Evolutionary conservation across 306 rosid species (phyloP).

Genomic region (Quercus berberidifolia): DNA sequence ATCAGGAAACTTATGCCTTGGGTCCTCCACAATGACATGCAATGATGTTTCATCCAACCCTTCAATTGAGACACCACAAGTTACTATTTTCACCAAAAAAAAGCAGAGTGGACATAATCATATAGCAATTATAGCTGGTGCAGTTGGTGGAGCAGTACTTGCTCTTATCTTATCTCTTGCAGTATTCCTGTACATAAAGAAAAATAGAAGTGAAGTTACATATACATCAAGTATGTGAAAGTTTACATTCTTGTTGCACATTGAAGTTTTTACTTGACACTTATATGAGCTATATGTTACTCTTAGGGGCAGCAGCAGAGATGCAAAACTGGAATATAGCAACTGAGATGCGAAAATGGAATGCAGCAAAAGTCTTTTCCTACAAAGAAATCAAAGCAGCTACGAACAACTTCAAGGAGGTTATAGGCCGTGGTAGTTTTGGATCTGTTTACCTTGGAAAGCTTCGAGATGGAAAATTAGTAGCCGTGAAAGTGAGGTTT

Average conservation of each 20-base stretch:
- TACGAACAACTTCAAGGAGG: conserved; percentile 74
- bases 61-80: conserved; percentile 78
- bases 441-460: conserved; percentile 91
- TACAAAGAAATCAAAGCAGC: conserved; percentile 84
- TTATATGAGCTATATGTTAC: background rate
- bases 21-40: conserved; percentile 67
- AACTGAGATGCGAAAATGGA: conserved; percentile 76
- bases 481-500: conserved; percentile 89
- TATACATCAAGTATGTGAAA: conserved; percentile 49
- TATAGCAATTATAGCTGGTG: conserved; percentile 46
- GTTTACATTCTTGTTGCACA: background rate
- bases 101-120: conserved; percentile 35
- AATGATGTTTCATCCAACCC: conserved; percentile 47
- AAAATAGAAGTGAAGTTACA: conserved; percentile 40
- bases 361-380: conserved; percentile 64
- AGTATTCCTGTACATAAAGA: conserved; percentile 42
- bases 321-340: conserved; percentile 79
- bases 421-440: conserved; percentile 86
- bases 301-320: conserved; percentile 47
- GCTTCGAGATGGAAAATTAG: conserved; percentile 63
- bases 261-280: background rate
- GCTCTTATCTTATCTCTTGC: conserved; percentile 37
- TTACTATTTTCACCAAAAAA: conserved; percentile 48
- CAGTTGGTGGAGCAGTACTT: conserved; percentile 54
- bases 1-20: conserved; percentile 73